Evolutionary conservation across 352 stramenopile species (phyloP).

Genomic region (Phytophthora kernoviae): DNA sequence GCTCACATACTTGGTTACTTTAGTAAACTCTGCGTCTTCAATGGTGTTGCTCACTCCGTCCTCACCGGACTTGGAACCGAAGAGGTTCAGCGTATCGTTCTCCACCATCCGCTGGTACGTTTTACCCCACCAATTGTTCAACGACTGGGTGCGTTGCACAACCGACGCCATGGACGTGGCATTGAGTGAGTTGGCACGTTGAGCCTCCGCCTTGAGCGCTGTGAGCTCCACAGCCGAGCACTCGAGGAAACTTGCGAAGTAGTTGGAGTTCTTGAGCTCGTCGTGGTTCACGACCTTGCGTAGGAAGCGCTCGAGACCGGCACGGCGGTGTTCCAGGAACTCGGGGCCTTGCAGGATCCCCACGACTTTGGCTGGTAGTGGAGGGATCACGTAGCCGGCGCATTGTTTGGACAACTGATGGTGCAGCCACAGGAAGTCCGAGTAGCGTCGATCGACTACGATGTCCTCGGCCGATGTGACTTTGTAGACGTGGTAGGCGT

Average conservation of each 20-base stretch:
- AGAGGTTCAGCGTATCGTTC: slow-evolving; percentile 73
- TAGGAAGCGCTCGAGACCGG: slow-evolving; percentile 80
- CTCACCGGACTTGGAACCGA: slow-evolving; percentile 42
- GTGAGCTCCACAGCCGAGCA: slow-evolving; percentile 78
- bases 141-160: slow-evolving; percentile 66
- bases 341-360: slow-evolving; percentile 75
- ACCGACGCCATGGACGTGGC: slow-evolving; percentile 49
- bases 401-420: slow-evolving; percentile 72
- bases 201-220: slow-evolving; percentile 60
- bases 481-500: slow-evolving; percentile 84
- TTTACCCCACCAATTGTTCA: slow-evolving; percentile 86
- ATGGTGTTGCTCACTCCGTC: slow-evolving; percentile 45
- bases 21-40: slow-evolving; percentile 74
- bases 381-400: slow-evolving; percentile 84
- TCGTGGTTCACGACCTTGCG: slow-evolving; percentile 80
- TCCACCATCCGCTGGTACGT: slow-evolving; percentile 82
- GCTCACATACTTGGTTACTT: slow-evolving; percentile 65
- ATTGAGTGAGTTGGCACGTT: slow-evolving; percentile 25
- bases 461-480: slow-evolving; percentile 63
- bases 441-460: slow-evolving; percentile 82
- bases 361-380: slow-evolving; percentile 79
- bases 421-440: slow-evolving; percentile 87
- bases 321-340: slow-evolving; percentile 80
- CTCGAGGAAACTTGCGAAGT: slow-evolving; percentile 78
- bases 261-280: slow-evolving; percentile 69